These are phyloP conservation scores for Penicillium daleae DNA, from an alignment of 495 filamentous ascomycete genomes.

Conservation along the genomic window DNA sequence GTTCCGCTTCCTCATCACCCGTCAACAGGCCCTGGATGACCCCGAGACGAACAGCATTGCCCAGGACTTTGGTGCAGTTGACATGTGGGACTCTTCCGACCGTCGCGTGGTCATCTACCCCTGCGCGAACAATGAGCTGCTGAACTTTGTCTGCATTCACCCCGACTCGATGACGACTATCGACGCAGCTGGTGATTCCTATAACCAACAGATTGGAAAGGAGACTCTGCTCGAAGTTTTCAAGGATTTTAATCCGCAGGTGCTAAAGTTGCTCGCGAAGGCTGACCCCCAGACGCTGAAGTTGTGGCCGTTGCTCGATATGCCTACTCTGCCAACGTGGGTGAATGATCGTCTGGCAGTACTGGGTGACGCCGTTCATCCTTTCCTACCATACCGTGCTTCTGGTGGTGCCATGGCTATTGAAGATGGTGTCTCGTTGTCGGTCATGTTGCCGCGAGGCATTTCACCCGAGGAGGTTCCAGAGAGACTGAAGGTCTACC, in stretches of 20 bases:
- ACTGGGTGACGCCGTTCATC: constrained; percentile 67
- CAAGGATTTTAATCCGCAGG: constrained; percentile 50
- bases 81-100: constrained; percentile 55
- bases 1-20: constrained; percentile 62
- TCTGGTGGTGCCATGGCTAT: constrained; percentile 62
- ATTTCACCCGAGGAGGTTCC: constrained; percentile 46
- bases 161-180: constrained; percentile 47
- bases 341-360: constrained; percentile 52
- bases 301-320: constrained; percentile 64
- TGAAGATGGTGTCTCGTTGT: constrained; percentile 63
- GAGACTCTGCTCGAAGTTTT: constrained; percentile 54
- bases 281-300: constrained; percentile 53
- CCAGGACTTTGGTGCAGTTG: constrained; percentile 43
- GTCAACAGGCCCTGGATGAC: constrained; percentile 48
- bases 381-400: constrained; percentile 59
- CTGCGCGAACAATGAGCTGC: constrained; percentile 52
- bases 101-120: constrained; percentile 64
- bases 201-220: constrained; percentile 52
- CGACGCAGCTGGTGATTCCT: constrained; percentile 37
- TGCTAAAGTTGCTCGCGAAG: constrained; percentile 50
- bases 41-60: constrained; percentile 48
- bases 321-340: constrained; percentile 59
- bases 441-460: constrained; percentile 52
- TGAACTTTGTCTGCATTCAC: constrained; percentile 67
- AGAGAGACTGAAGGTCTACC: constrained; percentile 59